These are phyloP conservation scores for Microdochium trichocladiopsis DNA, from an alignment of 2,329 filamentous ascomycete species.

Conservation along the genomic window DNA sequence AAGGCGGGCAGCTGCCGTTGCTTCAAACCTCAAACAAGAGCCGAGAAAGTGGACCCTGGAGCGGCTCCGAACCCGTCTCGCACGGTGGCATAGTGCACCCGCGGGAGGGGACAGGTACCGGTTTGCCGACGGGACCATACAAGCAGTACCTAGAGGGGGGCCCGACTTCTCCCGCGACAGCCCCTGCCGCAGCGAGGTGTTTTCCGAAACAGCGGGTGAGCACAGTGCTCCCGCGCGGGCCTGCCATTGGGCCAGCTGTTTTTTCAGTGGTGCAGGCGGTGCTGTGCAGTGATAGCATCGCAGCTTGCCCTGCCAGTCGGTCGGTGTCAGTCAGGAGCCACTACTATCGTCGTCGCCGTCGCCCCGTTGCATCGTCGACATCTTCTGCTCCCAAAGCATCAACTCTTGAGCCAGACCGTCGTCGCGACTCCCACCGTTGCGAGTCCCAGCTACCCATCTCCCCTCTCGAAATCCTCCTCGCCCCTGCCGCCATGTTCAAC, in stretches of 20 bases:
- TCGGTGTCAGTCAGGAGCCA: background rate
- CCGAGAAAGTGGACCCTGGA: background rate
- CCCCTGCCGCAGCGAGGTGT: background rate
- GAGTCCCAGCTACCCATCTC: background rate
- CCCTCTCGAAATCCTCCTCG: background rate
- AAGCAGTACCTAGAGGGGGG: background rate
- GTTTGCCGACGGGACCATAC: background rate
- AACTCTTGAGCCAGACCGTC: background rate
- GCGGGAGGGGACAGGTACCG: background rate
- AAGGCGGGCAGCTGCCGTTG: background rate
- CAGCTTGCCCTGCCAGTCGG: background rate
- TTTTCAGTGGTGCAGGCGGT: background rate
- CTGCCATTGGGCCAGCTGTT: background rate
- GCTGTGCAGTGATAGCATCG: background rate
- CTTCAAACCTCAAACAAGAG: background rate
- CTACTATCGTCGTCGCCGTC: background rate
- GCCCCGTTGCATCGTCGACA: background rate
- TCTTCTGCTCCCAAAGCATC: background rate
- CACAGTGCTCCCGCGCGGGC: background rate
- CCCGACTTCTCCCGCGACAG: background rate
- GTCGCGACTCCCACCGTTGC: background rate
- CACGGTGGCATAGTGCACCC: background rate
- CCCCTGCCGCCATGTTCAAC: constrained; percentile 66
- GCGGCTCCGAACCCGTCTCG: background rate
- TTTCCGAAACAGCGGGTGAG: background rate